These are phyloP conservation scores for Pseudogymnoascus sp. DNA, from an alignment of 2,329 filamentous ascomycete genomes.

Conservation along the genomic window DNA sequence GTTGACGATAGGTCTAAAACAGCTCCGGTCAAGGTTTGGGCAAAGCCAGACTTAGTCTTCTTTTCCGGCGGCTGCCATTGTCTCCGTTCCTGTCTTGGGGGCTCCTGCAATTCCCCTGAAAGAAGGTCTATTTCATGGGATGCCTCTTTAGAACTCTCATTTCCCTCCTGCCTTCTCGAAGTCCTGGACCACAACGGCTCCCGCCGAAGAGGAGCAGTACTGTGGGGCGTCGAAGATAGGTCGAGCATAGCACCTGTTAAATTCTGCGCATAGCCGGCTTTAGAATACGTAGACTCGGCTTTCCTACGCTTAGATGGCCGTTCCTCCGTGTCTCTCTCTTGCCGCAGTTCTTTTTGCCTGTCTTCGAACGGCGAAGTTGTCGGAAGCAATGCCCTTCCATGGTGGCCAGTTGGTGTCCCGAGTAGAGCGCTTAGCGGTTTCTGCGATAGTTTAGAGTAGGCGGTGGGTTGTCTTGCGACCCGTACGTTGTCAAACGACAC, in stretches of 20 bases:
- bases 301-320: constrained; percentile 18
- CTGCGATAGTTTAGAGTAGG: constrained; percentile 40
- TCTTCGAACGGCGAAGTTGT: constrained; percentile 58
- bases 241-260: constrained; percentile 41
- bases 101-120: constrained; percentile 28
- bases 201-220: neutral
- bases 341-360: constrained; percentile 28
- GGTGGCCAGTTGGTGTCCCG: constrained; percentile 53
- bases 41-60: constrained; percentile 32
- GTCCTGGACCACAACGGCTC: constrained; percentile 3
- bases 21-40: constrained; percentile 42
- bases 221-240: constrained; percentile 27
- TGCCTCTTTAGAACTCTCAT: neutral
- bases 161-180: neutral
- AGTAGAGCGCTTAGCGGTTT: constrained; percentile 56
- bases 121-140: constrained; percentile 12
- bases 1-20: constrained; percentile 34
- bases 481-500: constrained; percentile 18
- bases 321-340: constrained; percentile 22
- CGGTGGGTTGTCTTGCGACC: constrained; percentile 32
- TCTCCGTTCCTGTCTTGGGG: constrained; percentile 19
- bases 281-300: constrained; percentile 18
- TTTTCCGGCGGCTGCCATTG: neutral
- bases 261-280: constrained; percentile 39
- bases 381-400: constrained; percentile 51